Conservation (phyloP, 2,329 filamentous ascomycete species). For the Eutypa lata region DNA sequence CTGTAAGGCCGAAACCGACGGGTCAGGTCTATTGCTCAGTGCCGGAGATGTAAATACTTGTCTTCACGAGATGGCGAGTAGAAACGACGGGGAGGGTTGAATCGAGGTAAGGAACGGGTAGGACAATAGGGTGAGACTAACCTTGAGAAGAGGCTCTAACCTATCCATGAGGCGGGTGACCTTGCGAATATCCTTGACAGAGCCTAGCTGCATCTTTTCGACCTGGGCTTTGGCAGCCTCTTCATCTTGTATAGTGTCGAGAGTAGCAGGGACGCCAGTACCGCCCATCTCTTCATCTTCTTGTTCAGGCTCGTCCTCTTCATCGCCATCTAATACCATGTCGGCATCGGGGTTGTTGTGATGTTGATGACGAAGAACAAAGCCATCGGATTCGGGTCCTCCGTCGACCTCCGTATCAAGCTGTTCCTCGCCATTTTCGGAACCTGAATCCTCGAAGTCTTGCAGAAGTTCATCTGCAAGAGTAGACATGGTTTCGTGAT, state of each 20-base stretch:
- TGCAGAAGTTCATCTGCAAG: conserved; percentile 89
- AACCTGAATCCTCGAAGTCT: conserved; percentile 83
- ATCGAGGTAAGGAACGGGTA: conserved; percentile 11
- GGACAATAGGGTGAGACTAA: conserved; percentile 45
- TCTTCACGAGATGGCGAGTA: conserved; percentile 22
- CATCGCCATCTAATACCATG: conserved; percentile 60
- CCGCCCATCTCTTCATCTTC: conserved; percentile 58
- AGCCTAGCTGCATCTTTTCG: conserved; percentile 76
- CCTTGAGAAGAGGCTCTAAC: conserved; percentile 76
- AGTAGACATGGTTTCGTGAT: conserved; percentile 66
- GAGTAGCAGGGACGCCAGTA: conserved; percentile 36
- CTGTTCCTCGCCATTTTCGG: conserved; percentile 65
- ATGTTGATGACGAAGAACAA: conserved; percentile 31
- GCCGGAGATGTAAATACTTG: conserved; percentile 61
- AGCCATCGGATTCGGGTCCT: conserved; percentile 41
- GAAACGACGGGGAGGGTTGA: background rate
- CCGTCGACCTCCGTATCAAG: conserved; percentile 47
- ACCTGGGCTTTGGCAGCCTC: conserved; percentile 74
- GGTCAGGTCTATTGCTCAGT: conserved; percentile 66
- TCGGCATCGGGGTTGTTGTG: conserved; percentile 28
- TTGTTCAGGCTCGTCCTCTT: conserved; percentile 53
- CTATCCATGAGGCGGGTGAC: conserved; percentile 80
- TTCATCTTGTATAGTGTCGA: conserved; percentile 57
- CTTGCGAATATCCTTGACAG: conserved; percentile 73
- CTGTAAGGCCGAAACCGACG: conserved; percentile 54